phyloP scores from a whole-genome alignment of 2,329 filamentous ascomycete species.

The Ceratocystiopsis brevicomis region DNA sequence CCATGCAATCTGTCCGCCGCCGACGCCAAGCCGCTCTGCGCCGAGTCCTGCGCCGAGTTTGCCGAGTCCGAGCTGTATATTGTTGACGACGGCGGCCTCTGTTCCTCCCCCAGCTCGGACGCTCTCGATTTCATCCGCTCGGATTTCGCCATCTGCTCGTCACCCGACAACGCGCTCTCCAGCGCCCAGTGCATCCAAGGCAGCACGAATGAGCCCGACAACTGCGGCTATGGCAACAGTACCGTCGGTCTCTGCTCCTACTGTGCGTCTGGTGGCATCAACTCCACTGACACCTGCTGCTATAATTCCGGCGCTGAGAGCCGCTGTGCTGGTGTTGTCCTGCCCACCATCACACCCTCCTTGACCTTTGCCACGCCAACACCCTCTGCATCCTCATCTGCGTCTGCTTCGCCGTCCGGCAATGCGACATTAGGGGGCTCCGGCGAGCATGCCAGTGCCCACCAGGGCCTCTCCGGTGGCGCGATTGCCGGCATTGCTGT shows the following conservation, averaged over 20 bases:
- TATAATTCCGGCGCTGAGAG: conserved; percentile 58
- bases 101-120: conserved; percentile 43
- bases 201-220: conserved; percentile 58
- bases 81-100: conserved; percentile 53
- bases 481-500: conserved; percentile 82
- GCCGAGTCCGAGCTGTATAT: conserved; percentile 81
- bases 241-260: conserved; percentile 68
- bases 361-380: conserved; percentile 36
- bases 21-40: conserved; percentile 60
- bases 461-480: conserved; percentile 49
- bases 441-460: conserved; percentile 8
- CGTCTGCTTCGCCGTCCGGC: conserved; percentile 26
- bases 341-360: conserved; percentile 57
- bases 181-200: conserved; percentile 55
- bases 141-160: conserved; percentile 77
- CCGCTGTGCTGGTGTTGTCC: conserved; percentile 54
- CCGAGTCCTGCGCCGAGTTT: conserved; percentile 65
- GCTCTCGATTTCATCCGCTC: conserved; percentile 65
- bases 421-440: conserved; percentile 9
- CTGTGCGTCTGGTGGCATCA: conserved; percentile 64
- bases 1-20: conserved; percentile 47
- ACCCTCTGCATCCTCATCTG: conserved; percentile 24
- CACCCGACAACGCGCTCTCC: conserved; percentile 63
- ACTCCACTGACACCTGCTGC: conserved; percentile 91
- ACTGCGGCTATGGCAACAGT: conserved; percentile 67